Evolutionary conservation across 495 filamentous ascomycete genomes (phyloP), one percentile per base, ranked within the genome.

Genomic region (Aspergillus avenaceus): DNA sequence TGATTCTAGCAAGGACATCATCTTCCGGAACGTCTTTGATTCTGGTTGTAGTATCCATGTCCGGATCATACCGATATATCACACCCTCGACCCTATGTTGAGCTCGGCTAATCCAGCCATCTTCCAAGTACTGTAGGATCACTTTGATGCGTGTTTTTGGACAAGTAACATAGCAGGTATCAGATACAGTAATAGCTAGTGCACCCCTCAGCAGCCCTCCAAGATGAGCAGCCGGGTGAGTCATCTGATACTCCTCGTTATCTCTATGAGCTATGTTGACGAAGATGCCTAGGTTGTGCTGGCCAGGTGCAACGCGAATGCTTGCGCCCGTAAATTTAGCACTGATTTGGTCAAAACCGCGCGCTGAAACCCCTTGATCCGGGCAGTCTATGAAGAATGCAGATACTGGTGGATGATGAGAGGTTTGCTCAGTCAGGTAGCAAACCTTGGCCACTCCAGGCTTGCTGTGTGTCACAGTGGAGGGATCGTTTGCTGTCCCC

Each of bases 271-370:
- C 81, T 16, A 97, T 71, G 11, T 84, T 92, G 64, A 98, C 84
- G 66, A 96, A 98, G 51, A 98, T 97, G 36, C 93, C 93, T 28
- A 95, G 74, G 60, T 98, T 98, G 69, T 96, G 90, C 55, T 88
- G 84, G 21, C 93, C 93, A 0, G 93, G 90, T 22, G 84, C 83
- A 31, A 98, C 93, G 58, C 88, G 86, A 58, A 98, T 81, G 60
- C 89, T 91, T 9, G 93, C 96, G 32, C 93, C 93, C 1, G 92
- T 97, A 70, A 98, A 98, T 64, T 97, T 98, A 54, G 93, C 93
- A 64, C 86, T 91, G 53, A 98, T 82, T 56, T 98, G 93, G 59
- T 98, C 93, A 58, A 90, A 98, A 0, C 93, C 93, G 46, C 87
- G 80, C 14, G 93, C 95, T 23, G 83, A 83, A 43, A 98, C 79